Conservation (phyloP, 345 rosid species). For the Pistacia integerrima region DNA sequence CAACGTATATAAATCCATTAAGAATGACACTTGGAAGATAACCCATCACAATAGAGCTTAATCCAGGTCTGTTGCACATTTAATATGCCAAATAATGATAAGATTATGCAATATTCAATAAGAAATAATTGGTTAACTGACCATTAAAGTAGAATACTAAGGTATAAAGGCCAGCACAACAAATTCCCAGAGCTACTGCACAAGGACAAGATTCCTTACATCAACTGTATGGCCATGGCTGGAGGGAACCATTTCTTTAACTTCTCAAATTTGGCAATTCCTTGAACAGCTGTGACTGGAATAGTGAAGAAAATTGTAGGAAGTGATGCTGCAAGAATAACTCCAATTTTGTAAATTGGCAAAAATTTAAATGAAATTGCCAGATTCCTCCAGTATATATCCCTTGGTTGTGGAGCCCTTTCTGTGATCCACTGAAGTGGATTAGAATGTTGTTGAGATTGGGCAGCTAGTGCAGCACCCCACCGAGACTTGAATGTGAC, state of each 20-base stretch:
- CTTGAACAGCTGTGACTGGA: slow-evolving; percentile 94
- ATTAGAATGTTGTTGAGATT: slow-evolving; percentile 81
- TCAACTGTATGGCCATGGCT: slow-evolving; percentile 70
- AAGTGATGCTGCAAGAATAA: slow-evolving; percentile 68
- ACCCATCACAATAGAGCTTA: slow-evolving; percentile 82
- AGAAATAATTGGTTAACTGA: too few species aligned
- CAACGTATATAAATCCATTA: slow-evolving; percentile 68
- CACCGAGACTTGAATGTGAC: slow-evolving; percentile 75
- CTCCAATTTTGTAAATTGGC: slow-evolving; percentile 66
- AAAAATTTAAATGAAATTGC: slow-evolving; percentile 50
- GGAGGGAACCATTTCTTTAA: slow-evolving; percentile 90
- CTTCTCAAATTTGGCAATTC: slow-evolving; percentile 85
- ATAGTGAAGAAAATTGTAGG: slow-evolving; percentile 85
- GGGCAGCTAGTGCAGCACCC: slow-evolving; percentile 73
- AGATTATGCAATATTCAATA: background rate
- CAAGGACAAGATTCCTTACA: slow-evolving; percentile 43
- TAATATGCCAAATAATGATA: slow-evolving; percentile 15
- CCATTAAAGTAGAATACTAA: background rate
- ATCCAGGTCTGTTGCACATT: slow-evolving; percentile 70
- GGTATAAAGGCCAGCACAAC: background rate
- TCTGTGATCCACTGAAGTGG: slow-evolving; percentile 78
- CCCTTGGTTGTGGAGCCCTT: slow-evolving; percentile 86
- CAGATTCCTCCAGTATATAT: slow-evolving; percentile 78
- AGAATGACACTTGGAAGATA: slow-evolving; percentile 93
- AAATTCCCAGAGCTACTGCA: background rate